Evolutionary conservation across 441 rosid genomes (phyloP), one percentile per base, ranked within the genome.

Genomic region (Dalechampia spathulata): DNA sequence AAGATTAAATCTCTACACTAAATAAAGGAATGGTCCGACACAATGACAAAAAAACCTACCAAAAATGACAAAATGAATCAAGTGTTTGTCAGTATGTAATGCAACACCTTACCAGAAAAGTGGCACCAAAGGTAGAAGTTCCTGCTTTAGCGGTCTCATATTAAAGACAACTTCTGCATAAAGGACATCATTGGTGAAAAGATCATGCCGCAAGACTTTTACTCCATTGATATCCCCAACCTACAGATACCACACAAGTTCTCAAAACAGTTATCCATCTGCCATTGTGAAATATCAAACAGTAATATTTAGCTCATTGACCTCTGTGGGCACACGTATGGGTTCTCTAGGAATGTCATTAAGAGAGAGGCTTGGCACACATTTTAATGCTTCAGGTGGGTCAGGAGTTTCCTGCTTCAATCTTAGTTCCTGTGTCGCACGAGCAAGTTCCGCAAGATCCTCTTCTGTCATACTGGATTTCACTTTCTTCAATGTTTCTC

Each of bases 331-430:
- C 55, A 86, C 74, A 62, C 16, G 63, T 26, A 61, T 84, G 58
- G 93, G 90, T 78, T 86, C 86, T 73, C 81, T 91, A 28, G 98
- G 90, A 71, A 91, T 91, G 75, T 91, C 96, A 47, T 51, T 46
- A 38, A 92, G 73, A 40, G 76, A 81, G 23, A 92, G 85, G 76
- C 89, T 63, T 32, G 96, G 98, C 60, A 92, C 91, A 54, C 77
- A 55, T 77, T 60, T 83, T 58, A 88, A 66, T 54, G 94, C 95
- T 78, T 88, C 91, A 22, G 91, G 91, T 65, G 96, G 79, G 38
- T 91, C 95, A 55, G 96, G 98, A 65, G 95, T 88, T 77, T 88
- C 96, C 73, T 88, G 96, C 73, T 79, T 88, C 74, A 84, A 61
- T 60, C 78, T 81, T 64, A 86, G 78, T 71, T 86, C 95, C 65